Conservation (phyloP, 2,329 filamentous ascomycete species). For the Xylaria sp. region DNA sequence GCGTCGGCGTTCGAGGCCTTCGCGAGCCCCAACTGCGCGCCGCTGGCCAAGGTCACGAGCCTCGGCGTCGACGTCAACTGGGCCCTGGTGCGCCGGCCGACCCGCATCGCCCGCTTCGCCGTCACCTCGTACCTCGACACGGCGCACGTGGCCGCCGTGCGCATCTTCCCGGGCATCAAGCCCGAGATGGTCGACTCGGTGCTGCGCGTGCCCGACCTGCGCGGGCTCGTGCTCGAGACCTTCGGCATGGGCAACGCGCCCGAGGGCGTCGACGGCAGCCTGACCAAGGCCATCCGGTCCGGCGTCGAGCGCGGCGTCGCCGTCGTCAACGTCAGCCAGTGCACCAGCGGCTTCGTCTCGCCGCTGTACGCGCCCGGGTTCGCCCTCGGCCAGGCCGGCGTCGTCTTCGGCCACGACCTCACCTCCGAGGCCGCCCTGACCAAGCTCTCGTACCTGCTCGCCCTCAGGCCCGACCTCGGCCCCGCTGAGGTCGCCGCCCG, state of each 20-base stretch:
- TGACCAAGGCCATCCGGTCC: conserved; percentile 75
- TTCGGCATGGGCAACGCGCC: conserved; percentile 94
- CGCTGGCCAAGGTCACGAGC: conserved; percentile 79
- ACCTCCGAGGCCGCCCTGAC: conserved; percentile 90
- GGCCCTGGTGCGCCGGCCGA: conserved; percentile 75
- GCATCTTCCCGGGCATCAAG: conserved; percentile 90
- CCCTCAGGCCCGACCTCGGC: conserved; percentile 64
- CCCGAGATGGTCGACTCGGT: conserved; percentile 92
- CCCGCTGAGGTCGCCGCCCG: conserved; percentile 66
- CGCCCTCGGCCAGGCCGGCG: conserved; percentile 77
- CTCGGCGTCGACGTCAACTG: conserved; percentile 81
- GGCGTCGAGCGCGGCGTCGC: conserved; percentile 81
- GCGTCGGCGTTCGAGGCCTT: conserved; percentile 87
- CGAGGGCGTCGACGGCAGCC: conserved; percentile 74
- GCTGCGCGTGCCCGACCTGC: conserved; percentile 72
- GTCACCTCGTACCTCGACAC: conserved; percentile 79
- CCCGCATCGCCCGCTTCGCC: conserved; percentile 71
- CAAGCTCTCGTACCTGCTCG: conserved; percentile 85
- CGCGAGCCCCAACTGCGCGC: conserved; percentile 81
- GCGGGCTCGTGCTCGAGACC: conserved; percentile 84
- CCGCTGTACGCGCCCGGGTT: conserved; percentile 79
- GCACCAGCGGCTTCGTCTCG: conserved; percentile 75
- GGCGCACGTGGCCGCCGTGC: conserved; percentile 84
- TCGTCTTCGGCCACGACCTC: conserved; percentile 87
- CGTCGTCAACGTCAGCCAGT: conserved; percentile 91